These are phyloP conservation scores for Crithidia fasciculata DNA, from an alignment of 208 protist species.

Conservation along the genomic window DNA sequence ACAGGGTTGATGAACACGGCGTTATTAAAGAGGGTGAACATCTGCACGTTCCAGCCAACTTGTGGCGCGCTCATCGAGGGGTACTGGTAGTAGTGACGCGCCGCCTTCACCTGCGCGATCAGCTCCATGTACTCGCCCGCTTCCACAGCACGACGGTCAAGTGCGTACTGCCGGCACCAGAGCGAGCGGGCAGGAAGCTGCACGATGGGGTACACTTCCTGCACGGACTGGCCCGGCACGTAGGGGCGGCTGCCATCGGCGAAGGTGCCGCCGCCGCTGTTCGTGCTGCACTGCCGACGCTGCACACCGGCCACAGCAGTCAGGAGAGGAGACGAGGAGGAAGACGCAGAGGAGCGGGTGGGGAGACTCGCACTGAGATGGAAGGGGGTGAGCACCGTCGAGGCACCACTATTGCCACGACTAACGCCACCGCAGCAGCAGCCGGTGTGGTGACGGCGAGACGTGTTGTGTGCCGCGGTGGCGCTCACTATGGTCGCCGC, in stretches of 20 bases:
- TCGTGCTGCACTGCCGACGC: constrained; percentile 12
- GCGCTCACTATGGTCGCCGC: background rate
- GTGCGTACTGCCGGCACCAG: constrained; percentile 67
- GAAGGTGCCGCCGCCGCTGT: constrained; percentile 20
- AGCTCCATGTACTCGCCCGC: constrained; percentile 70
- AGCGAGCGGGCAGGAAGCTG: constrained; percentile 87
- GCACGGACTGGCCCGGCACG: constrained; percentile 19
- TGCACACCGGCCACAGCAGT: background rate
- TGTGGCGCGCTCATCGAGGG: constrained; percentile 86
- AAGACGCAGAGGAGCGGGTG: background rate
- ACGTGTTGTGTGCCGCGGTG: too few relatives aligned
- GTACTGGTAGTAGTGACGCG: constrained; percentile 88
- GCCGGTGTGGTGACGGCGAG: background rate
- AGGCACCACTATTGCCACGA: background rate
- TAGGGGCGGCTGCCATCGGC: constrained; percentile 20
- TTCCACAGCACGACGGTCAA: constrained; percentile 41
- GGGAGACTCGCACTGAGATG: background rate
- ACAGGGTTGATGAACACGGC: constrained; percentile 88
- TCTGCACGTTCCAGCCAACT: constrained; percentile 90
- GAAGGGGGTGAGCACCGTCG: too few relatives aligned
- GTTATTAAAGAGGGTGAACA: constrained; percentile 87
- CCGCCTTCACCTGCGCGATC: constrained; percentile 59
- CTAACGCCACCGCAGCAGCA: background rate
- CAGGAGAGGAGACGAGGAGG: background rate
- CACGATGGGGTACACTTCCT: constrained; percentile 69